A percentile compares a stretch with the other conserved stretches of the same genome.
Evolutionary conservation across 768 basidiomycete genomes (phyloP).

Genomic region (Hygrophorus pudorinus): DNA sequence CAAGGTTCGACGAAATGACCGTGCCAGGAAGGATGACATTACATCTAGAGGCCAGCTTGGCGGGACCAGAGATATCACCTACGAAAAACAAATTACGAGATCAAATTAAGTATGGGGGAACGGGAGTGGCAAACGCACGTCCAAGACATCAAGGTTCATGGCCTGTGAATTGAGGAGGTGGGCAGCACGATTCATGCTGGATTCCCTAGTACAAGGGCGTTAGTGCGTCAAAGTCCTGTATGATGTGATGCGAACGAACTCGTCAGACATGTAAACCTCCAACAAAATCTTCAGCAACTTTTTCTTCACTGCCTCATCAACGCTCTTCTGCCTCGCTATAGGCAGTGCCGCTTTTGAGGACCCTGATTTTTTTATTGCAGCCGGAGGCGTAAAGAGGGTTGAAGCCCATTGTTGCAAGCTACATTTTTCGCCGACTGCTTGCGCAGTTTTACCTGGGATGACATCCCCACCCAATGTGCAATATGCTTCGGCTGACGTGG

Average conservation of each 20-base stretch:
- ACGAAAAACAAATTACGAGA: conserved; percentile 4
- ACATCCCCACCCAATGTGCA: conserved; percentile 75
- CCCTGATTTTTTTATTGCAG: conserved; percentile 14
- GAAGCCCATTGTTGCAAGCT: conserved; percentile 45
- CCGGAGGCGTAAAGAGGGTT: conserved; percentile 28
- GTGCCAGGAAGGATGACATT: conserved; percentile 68
- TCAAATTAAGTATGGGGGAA: neutral
- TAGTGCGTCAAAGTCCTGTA: neutral
- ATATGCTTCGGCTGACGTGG: conserved; percentile 74
- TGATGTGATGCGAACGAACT: conserved; percentile 35
- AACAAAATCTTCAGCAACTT: conserved; percentile 61
- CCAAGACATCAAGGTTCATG: conserved; percentile 62
- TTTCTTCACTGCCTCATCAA: conserved; percentile 40
- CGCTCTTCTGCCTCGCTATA: conserved; percentile 24
- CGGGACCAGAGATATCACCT: conserved; percentile 64
- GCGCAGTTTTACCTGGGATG: conserved; percentile 49
- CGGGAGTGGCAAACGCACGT: conserved; percentile 40
- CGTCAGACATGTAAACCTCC: conserved; percentile 74
- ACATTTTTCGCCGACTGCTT: conserved; percentile 19
- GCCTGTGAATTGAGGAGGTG: conserved; percentile 73
- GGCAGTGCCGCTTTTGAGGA: conserved; percentile 13
- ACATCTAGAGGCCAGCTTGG: conserved; percentile 63
- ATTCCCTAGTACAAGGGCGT: conserved; percentile 28
- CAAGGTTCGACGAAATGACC: conserved; percentile 67
- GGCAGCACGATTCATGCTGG: conserved; percentile 48